These are phyloP conservation scores for Excoecaria cochinchinensis DNA, from an alignment of 345 rosid species.

Conservation along the genomic window DNA sequence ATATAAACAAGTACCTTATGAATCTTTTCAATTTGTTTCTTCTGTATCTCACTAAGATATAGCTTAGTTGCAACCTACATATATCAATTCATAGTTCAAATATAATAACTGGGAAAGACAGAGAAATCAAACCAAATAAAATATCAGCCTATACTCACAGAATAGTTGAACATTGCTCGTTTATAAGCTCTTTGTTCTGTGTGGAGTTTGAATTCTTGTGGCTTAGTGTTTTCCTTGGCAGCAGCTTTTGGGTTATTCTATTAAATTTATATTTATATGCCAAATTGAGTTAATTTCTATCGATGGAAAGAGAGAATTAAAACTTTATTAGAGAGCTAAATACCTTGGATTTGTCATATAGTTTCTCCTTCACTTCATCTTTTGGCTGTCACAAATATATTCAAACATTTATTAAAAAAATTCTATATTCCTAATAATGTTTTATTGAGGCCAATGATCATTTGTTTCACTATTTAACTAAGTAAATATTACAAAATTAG, in stretches of 20 bases:
- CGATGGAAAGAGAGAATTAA: neutral
- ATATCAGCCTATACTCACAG: constrained; percentile 32
- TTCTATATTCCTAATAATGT: too few species aligned
- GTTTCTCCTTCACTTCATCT: constrained; percentile 33
- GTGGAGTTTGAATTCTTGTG: constrained; percentile 66
- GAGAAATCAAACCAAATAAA: neutral
- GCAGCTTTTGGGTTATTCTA: constrained; percentile 34
- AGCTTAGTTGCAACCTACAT: constrained; percentile 73
- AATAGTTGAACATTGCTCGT: constrained; percentile 85
- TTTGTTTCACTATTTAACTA: too few species aligned
- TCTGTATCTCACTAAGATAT: constrained; percentile 49
- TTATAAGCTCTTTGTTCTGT: constrained; percentile 74
- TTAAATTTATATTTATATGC: neutral
- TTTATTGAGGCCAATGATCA: too few species aligned
- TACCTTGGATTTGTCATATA: constrained; percentile 30
- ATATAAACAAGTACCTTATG: constrained; percentile 44
- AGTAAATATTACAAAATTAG: too few species aligned
- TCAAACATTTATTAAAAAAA: neutral
- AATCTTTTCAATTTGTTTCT: constrained; percentile 58
- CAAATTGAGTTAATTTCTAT: neutral
- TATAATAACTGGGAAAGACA: neutral
- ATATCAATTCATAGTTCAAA: neutral
- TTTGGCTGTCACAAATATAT: constrained; percentile 25
- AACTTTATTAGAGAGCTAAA: neutral
- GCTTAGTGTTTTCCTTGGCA: constrained; percentile 67